Conservation (phyloP, 805 yeast genomes). For the Ogataea pilisensis region DNA sequence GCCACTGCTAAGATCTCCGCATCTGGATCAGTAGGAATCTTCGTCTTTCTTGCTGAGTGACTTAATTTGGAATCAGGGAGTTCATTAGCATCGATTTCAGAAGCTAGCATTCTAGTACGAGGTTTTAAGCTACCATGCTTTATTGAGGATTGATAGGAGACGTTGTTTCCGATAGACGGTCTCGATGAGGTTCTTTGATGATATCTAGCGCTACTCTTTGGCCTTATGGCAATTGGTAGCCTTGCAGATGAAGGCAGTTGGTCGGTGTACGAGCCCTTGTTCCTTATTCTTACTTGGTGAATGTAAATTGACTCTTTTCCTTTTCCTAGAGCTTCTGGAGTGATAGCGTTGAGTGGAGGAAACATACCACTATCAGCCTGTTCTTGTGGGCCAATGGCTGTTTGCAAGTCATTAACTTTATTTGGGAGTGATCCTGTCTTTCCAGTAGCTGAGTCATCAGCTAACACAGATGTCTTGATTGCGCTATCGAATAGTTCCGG, state of each 20-base stretch:
- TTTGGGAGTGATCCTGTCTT: too few species aligned
- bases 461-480: slow-evolving; percentile 4
- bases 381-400: not conserved
- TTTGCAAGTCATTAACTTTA: not conserved
- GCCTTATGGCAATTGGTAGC: slow-evolving; percentile 52
- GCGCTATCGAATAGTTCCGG: slow-evolving; percentile 29
- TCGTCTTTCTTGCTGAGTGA: slow-evolving; percentile 24
- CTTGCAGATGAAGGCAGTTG: slow-evolving; percentile 44
- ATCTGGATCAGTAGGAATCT: slow-evolving; percentile 30
- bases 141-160: slow-evolving; percentile 38
- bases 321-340: not conserved
- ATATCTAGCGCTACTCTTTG: slow-evolving; percentile 30
- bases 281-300: slow-evolving; percentile 9
- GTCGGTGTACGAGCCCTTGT: slow-evolving; percentile 42
- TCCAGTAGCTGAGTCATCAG: not conserved
- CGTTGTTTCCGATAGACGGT: slow-evolving; percentile 12
- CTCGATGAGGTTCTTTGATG: slow-evolving; percentile 28
- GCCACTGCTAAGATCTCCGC: slow-evolving; percentile 30
- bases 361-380: too few species aligned
- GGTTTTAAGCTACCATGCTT: slow-evolving; percentile 63
- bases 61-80: slow-evolving; percentile 31
- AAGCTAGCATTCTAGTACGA: slow-evolving; percentile 64
- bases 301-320: slow-evolving; percentile 12
- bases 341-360: too few species aligned
- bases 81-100: slow-evolving; percentile 70